Base-by-base conservation (phyloP, 2,329 filamentous ascomycete species). In the Stagonosporopsis cucurbitacearum region DNA sequence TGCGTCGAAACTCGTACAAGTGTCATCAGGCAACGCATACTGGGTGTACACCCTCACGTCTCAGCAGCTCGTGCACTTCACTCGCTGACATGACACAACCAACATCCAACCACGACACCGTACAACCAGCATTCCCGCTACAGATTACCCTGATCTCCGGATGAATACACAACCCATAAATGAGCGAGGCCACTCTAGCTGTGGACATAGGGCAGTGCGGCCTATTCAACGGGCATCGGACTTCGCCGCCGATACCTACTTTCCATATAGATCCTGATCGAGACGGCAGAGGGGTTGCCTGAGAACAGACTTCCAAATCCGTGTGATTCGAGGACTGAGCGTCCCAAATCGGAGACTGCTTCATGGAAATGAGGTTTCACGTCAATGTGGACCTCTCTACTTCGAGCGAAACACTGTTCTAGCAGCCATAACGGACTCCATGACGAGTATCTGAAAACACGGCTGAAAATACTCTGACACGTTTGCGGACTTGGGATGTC, bases 201-300 rank as follows among this genome's bases (percentile, higher is more conserved):
- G 11, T 22, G 28, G n/a, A 33, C 13, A 12, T 43, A 20, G 22
- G 13, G 5, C 17, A 3, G 9, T 26, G 35, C 41, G 20, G 12
- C 17, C 45, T 3, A 6, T 25, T 11, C 37, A 9, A 26, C 19
- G 26, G 41, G 35, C 33, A 33, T 39, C 49, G 41, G 41, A 45
- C 41, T 45, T 45, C 41, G 35, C 35, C 40, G 49, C 41, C 49
- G 43, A 52, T 15, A 19, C 39, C 13, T 13, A 32, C 22, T 11
- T 19, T 15, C 37, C 15, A 20, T n/a, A 5, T 30, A 36, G 22
- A 25, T 15, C 13, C 4, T 20, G 3, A 28, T 23, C 33, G 41
- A 54, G 17, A 25, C 17, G 3, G 25, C 33, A 45, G 36, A 33
- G 30, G 11, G 36, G 9, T 32, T 15, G 44, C 37, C 37, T 37